Conservation (phyloP, 2,329 filamentous ascomycete species). For the Aureobasidium melanogenum region DNA sequence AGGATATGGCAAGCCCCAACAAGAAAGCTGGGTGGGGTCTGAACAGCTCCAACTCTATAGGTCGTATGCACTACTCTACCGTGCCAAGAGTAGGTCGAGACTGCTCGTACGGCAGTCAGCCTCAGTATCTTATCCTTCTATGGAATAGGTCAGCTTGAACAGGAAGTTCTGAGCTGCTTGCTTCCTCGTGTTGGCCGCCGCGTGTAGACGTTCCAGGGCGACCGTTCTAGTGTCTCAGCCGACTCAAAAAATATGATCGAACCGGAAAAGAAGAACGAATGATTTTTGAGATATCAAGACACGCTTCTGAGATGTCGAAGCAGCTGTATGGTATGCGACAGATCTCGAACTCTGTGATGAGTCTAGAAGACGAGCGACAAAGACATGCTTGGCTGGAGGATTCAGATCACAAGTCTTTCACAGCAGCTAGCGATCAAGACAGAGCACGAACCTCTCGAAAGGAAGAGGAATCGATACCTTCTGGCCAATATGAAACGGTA, state of each 20-base stretch:
- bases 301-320: neutral
- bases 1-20: neutral
- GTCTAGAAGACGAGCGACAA: neutral
- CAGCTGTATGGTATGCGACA: neutral
- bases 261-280: neutral
- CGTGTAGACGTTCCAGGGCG: constrained; percentile 3
- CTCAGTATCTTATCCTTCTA: neutral
- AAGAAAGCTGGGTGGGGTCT: neutral
- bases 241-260: neutral
- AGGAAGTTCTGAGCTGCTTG: neutral
- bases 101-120: neutral
- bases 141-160: neutral
- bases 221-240: constrained; percentile 4
- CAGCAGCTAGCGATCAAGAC: too few relatives aligned
- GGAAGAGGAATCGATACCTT: neutral
- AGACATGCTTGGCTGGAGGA: neutral
- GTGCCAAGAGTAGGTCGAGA: neutral
- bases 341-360: neutral
- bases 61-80: neutral
- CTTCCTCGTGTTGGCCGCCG: neutral
- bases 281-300: neutral
- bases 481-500: neutral
- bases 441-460: neutral
- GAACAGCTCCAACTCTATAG: neutral
- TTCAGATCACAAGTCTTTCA: neutral